Percentiles rank a stretch among this genome's conserved stretches.
Evolutionary conservation across 1,284 basidiomycete genomes (phyloP).

Genomic region (Rhodotorula sp.): DNA sequence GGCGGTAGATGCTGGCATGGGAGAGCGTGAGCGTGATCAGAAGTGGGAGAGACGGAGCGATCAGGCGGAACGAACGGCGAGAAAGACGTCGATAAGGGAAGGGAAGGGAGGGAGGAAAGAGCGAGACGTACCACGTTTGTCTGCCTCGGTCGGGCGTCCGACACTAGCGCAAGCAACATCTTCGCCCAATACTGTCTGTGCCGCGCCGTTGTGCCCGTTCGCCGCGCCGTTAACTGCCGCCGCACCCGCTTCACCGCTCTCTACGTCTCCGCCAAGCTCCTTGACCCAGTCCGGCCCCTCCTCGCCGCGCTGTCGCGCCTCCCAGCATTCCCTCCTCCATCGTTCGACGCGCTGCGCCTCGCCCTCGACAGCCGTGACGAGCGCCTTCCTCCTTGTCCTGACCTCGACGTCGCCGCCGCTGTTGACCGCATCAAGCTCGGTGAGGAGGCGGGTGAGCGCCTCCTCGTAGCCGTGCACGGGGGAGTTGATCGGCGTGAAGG

Average conservation of each 20-base stretch:
- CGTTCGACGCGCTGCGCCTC: conserved; percentile 61
- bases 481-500: conserved; percentile 61
- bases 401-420: conserved; percentile 64
- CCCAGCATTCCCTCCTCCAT: conserved; percentile 6
- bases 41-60: too few relatives aligned
- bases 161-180: too few relatives aligned
- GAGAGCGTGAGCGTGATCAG: too few relatives aligned
- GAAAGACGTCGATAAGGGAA: too few relatives aligned
- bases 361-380: conserved; percentile 63
- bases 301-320: conserved; percentile 1
- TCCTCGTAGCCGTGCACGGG: conserved; percentile 64
- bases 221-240: not conserved
- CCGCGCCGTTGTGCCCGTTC: too few relatives aligned
- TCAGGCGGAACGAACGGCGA: too few relatives aligned
- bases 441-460: conserved; percentile 63
- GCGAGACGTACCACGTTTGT: not conserved
- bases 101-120: too few relatives aligned
- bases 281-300: not conserved
- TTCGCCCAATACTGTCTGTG: not conserved
- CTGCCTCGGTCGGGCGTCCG: too few relatives aligned
- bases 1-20: too few relatives aligned
- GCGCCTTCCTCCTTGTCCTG: conserved; percentile 59
- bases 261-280: too few relatives aligned
- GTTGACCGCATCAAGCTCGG: conserved; percentile 66
- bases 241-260: not conserved